Evolutionary conservation across 768 basidiomycete genomes (phyloP), one percentile per base, ranked within the genome.

Genomic region (Leccinum boreale): DNA sequence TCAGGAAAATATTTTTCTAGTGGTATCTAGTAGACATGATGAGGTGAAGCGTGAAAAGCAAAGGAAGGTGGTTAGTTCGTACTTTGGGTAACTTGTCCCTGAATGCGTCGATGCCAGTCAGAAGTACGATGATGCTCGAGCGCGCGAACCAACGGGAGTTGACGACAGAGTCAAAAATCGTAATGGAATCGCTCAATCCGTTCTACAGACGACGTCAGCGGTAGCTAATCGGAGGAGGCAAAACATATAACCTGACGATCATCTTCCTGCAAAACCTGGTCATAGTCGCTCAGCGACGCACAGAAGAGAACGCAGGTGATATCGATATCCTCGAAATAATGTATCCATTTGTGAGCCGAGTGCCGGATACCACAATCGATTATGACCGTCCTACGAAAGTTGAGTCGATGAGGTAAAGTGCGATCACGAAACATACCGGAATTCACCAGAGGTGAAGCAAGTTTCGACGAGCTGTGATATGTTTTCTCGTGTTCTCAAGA

Each of bases 31-130:
- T 21, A 51, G 11, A 17, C 15, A 28, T 39, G 7, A 57, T 35
- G 11, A 29, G 6, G 7, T 11, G 5, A 39, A 29, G 19, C 9
- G 15, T 3, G 19, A 17, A 15, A 8, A 7, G 28, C 2, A 2
- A 4, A 12, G 21, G 29, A 39, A 29, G 12, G 19, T 11, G 15
- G 19, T 12, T 23, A 29, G n/a, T 15, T 14, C 28, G 26, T 21
- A 59, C 58, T 49, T 56, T 44, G 36, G 29, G 33, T 28, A 56
- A 50, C 35, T 58, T 59, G 50, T 31, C 26, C 14, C 39, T 28
- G 44, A 59, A 58, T 8, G 9, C 3, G 1, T 39, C 58, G 8
- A 52, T 11, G 31, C 51, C 14, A 14, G 55, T 58, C 21, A 59
- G 44, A 8, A 52, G 21, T 7, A 59, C 44, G 19, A 52, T 52